Evolutionary conservation across 2,329 filamentous ascomycete genomes (phyloP), one percentile per base, ranked within the genome.

Genomic region (Xylariaceae sp.): DNA sequence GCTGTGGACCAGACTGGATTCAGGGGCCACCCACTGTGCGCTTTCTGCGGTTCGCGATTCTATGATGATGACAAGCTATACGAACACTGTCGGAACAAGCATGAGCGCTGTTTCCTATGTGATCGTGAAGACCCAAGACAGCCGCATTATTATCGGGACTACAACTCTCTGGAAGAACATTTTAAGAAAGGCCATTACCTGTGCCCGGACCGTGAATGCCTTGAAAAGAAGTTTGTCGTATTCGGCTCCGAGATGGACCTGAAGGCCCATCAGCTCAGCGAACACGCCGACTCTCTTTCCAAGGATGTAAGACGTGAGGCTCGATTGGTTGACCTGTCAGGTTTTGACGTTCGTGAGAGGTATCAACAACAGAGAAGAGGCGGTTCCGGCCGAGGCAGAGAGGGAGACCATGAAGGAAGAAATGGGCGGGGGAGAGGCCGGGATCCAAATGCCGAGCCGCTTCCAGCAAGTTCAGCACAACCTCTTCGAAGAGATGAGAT

Each of bases 171-270:
- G 3, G 92, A 96, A 70, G 79, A 87, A 33, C 95, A 99, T 74
- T 98, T 98, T 72, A 83, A 85, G 61, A 88, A 88, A 65, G 92
- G 95, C 55, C 95, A 99, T 73, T 96, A 88, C 69, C 78, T 93
- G 0, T 99, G 95, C 70, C 74, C 85, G 6, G 92, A 99, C 67
- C 82, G 84, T 51, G 93, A 96, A 70, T 99, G 95, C 69, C 73
- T 95, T 69, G 95, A 98, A 67, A 96, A 96, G 83, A 98, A 97
- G 72, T 97, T 98, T 71, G 90, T 98, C 26, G 95, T 98, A 0
- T 99, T 99, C 66, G 91, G 92, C 53, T 93, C 92, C 0, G 91
- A 97, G 69, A 87, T 99, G 80, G 95, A 99, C 69, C 78, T 99
- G 43, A 96, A 98, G 73, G 95, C 90, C 3, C 95, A 99, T 75